Base-by-base conservation (phyloP, 2,329 filamentous ascomycete species). In the Karstenula rhodostoma region DNA sequence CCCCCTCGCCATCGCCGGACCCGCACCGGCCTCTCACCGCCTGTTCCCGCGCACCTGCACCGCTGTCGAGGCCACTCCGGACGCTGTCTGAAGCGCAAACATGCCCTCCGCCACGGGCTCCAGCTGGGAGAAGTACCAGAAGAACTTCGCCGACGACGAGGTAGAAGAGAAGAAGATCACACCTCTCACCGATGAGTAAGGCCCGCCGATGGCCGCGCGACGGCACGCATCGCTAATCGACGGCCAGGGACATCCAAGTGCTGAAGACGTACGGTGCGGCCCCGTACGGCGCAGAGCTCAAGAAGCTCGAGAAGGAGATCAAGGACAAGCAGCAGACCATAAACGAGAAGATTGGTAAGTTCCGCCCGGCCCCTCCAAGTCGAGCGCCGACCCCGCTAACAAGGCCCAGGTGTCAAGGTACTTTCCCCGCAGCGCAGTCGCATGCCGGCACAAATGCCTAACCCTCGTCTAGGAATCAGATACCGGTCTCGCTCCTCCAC, bases 111-210 rank as follows among this genome's bases (percentile, higher is more conserved):
- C 95, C 81, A 96, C 91, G 74, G 95, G 95, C 79, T 83, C 86
- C 81, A 92, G 88, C 87, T 99, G 95, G 95, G 95, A 99, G 87
- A 98, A 98, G 85, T 98, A 97, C 86, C 88, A 92, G 84, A 97
- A 98, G 87, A 94, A 90, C 77, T 99, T 92, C 77, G 94, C 90
- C 77, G 95, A 99, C 77, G 95, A 99, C 74, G 95, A 98, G 80
- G 85, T 94, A 80, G 93, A 96, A 79, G 95, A 99, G 87, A 99
- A 99, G 90, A 99, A 99, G 88, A 99, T 99, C 78, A 94, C 93
- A 62, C 95, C 95, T 68, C 85, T 99, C 65, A 91, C 94, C 70
- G 95, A 98, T 84, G 95, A 98, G 94, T 97, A 86, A 68, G 91
- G 83, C 50, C 13, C 13, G 35, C 44, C 40, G 35, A 54, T 40